These are phyloP conservation scores for Cardamine resedifolia DNA, from an alignment of 345 rosid genomes.

Conservation along the genomic window DNA sequence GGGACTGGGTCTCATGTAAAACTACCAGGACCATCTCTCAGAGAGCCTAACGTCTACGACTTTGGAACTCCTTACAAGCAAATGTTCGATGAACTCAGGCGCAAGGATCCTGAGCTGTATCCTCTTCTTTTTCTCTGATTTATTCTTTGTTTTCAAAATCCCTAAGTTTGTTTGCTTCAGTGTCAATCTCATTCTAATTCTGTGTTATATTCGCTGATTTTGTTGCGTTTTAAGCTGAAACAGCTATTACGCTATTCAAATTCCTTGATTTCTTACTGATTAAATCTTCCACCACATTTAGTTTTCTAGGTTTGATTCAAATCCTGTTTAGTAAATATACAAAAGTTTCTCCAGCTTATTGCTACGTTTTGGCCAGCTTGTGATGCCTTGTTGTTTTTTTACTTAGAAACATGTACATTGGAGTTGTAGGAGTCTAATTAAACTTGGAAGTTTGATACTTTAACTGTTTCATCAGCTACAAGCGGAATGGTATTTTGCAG, in stretches of 20 bases:
- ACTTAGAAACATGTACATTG: background rate
- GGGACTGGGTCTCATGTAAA: slow-evolving; percentile 92
- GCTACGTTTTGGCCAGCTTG: background rate
- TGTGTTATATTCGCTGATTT: background rate
- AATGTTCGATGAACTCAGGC: slow-evolving; percentile 94
- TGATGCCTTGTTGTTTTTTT: background rate
- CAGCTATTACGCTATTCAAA: background rate
- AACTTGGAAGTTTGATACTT: slow-evolving; percentile 20
- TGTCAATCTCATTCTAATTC: background rate
- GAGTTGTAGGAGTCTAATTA: background rate
- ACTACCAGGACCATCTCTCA: slow-evolving; percentile 83
- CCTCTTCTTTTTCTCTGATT: slow-evolving; percentile 18
- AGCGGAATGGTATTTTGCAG: slow-evolving; percentile 90
- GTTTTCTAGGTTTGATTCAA: background rate
- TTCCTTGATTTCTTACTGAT: background rate
- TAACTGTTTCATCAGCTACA: slow-evolving; percentile 53
- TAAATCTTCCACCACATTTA: background rate
- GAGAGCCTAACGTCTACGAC: slow-evolving; percentile 92
- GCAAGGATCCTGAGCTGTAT: slow-evolving; percentile 96
- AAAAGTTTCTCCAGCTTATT: background rate
- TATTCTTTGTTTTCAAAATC: background rate
- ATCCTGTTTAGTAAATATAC: background rate
- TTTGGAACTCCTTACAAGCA: slow-evolving; percentile 96
- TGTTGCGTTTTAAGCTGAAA: background rate
- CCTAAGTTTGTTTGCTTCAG: background rate